Conservation (phyloP, 2,329 filamentous ascomycete genomes). For the Aspergillus felis region DNA sequence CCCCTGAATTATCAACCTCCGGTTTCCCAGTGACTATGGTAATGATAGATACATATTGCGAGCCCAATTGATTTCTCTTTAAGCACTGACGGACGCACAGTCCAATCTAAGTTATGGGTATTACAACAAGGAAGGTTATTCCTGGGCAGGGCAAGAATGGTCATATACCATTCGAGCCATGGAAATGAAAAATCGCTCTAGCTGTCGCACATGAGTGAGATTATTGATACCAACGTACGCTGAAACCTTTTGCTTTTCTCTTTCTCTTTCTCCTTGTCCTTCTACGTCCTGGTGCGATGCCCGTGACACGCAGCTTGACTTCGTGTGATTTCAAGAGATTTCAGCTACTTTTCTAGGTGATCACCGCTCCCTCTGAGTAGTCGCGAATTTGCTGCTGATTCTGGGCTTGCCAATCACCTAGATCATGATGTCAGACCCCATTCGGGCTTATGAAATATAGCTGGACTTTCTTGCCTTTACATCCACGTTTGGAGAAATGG, state of each 20-base stretch:
- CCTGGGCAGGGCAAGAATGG: background rate
- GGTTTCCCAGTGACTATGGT: conserved; percentile 29
- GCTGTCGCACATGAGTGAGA: conserved; percentile 11
- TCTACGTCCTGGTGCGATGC: background rate
- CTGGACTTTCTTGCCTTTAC: conserved; percentile 59
- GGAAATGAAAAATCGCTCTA: background rate
- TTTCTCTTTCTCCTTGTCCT: background rate
- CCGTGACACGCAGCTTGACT: background rate
- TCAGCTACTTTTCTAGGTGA: conserved; percentile 62
- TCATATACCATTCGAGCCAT: background rate
- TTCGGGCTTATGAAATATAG: background rate
- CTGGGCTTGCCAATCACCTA: conserved; percentile 69
- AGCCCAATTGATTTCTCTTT: background rate
- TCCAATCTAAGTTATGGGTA: conserved; percentile 11
- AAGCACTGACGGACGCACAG: conserved; percentile 9
- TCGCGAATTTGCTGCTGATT: conserved; percentile 73
- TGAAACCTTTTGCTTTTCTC: background rate
- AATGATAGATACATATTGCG: background rate
- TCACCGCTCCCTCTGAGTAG: conserved; percentile 83
- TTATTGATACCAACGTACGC: conserved; percentile 4
- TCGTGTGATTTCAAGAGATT: conserved; percentile 1
- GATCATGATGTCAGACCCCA: conserved; percentile 19
- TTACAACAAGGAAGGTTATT: background rate
- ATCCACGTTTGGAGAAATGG: conserved; percentile 86
- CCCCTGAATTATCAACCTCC: conserved; percentile 81